phyloP scores from a whole-genome alignment of 139 green algal species.

The Desmodesmus armatus region DNA sequence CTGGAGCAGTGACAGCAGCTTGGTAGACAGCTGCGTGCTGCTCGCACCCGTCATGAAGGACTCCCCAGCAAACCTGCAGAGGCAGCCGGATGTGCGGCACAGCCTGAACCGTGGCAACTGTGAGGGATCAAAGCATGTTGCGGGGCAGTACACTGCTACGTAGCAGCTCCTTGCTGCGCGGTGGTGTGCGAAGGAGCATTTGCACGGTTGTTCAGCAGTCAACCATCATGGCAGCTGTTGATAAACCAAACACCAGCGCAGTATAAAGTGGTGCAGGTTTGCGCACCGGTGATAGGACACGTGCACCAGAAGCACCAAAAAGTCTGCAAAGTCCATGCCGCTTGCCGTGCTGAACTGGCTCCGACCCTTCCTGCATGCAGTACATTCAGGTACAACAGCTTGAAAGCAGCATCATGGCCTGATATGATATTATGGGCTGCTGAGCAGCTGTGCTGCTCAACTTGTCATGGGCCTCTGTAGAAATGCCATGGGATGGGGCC shows the following conservation, averaged over 20 bases:
- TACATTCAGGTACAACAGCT: slow-evolving; percentile 2
- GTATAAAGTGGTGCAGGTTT: background rate
- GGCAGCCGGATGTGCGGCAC: background rate
- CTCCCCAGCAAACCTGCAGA: slow-evolving; percentile 42
- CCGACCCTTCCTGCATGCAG: slow-evolving; percentile 49
- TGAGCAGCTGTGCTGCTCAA: background rate
- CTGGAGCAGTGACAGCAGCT: slow-evolving; percentile 65
- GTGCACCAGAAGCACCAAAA: slow-evolving; percentile 70
- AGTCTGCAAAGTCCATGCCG: slow-evolving; percentile 72
- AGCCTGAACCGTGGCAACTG: too few relatives aligned
- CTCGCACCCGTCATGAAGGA: slow-evolving; percentile 29
- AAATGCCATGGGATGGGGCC: too few relatives aligned
- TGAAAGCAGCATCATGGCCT: background rate
- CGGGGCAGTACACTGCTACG: too few relatives aligned
- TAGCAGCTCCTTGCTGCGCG: too few relatives aligned
- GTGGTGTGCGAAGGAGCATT: too few relatives aligned
- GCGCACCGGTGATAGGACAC: slow-evolving; percentile 55
- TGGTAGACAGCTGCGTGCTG: slow-evolving; percentile 48
- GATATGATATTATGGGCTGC: background rate
- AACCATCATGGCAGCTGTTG: background rate
- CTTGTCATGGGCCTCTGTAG: too few relatives aligned
- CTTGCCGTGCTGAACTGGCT: slow-evolving; percentile 53
- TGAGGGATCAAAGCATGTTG: too few relatives aligned
- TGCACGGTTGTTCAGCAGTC: background rate
- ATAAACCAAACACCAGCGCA: background rate